Conservation (phyloP, 495 filamentous ascomycete species). For the Penicillium canariense region DNA sequence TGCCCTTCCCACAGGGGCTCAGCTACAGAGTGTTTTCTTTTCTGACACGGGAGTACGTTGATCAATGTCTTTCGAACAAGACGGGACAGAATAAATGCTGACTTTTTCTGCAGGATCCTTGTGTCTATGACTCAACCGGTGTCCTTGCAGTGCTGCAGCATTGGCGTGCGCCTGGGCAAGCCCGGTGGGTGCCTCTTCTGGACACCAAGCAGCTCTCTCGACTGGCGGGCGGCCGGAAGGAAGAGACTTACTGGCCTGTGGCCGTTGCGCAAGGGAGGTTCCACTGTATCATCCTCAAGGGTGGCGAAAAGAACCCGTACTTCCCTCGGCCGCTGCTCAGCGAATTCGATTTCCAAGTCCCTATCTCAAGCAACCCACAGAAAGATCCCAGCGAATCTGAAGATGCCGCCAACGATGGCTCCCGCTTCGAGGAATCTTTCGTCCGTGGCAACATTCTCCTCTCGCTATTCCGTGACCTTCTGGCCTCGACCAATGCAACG, state of each 20-base stretch:
- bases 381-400: conserved; percentile 38
- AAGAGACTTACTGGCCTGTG: conserved; percentile 92
- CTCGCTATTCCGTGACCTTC: conserved; percentile 67
- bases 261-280: conserved; percentile 90
- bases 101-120: conserved; percentile 65
- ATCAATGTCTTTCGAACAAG: neutral
- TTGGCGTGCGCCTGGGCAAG: conserved; percentile 82
- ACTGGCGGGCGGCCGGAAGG: conserved; percentile 75
- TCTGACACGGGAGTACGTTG: conserved; percentile 73
- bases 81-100: neutral
- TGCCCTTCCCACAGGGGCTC: conserved; percentile 68
- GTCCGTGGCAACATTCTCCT: conserved; percentile 70
- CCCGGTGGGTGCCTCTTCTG: conserved; percentile 86
- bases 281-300: conserved; percentile 98
- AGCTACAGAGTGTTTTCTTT: conserved; percentile 82
- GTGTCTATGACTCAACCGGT: conserved; percentile 88
- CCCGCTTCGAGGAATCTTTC: conserved; percentile 69
- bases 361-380: conserved; percentile 56
- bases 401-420: conserved; percentile 39
- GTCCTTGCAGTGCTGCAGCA: conserved; percentile 83
- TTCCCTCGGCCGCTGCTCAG: conserved; percentile 89
- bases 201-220: conserved; percentile 84
- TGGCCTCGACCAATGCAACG: conserved; percentile 58
- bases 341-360: conserved; percentile 91
- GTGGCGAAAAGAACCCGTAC: conserved; percentile 88